Percentiles rank a stretch among this genome's conserved stretches.
These are phyloP conservation scores for Suhomyces atakaporum DNA, from an alignment of 1,139 yeast genomes.

Conservation along the genomic window DNA sequence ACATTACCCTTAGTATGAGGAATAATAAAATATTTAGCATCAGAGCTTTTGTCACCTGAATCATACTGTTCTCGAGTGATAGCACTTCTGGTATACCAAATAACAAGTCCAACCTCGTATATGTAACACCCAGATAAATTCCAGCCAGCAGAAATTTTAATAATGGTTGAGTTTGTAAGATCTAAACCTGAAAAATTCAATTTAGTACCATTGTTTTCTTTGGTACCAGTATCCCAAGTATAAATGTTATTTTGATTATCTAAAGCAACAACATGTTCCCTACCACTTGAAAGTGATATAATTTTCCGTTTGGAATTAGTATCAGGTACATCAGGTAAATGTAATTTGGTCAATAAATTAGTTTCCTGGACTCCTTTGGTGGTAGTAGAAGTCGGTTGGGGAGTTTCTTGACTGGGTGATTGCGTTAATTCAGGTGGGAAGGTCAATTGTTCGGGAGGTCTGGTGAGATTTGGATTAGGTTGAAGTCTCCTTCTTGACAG, in stretches of 20 bases:
- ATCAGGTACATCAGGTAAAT: constrained; percentile 22
- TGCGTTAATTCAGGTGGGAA: constrained; percentile 13
- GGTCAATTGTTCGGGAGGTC: constrained; percentile 11
- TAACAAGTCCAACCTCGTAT: constrained; percentile 54
- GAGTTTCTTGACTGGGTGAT: not conserved
- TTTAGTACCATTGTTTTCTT: constrained; percentile 47
- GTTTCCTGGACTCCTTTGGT: constrained; percentile 25
- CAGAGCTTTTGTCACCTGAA: constrained; percentile 18
- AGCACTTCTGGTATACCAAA: constrained; percentile 56
- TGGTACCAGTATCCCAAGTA: constrained; percentile 63
- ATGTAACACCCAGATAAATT: constrained; percentile 55
- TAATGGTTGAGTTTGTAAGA: constrained; percentile 20
- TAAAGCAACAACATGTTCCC: constrained; percentile 66
- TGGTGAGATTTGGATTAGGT: constrained; percentile 17
- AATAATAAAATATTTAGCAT: constrained; percentile 44
- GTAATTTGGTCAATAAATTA: constrained; percentile 31
- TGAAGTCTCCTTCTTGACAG: constrained; percentile 16
- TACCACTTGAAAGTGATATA: constrained; percentile 59
- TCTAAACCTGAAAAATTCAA: constrained; percentile 39
- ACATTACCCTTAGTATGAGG: constrained; percentile 43
- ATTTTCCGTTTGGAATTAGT: constrained; percentile 28
- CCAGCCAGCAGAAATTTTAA: constrained; percentile 72
- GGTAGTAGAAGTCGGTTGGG: not conserved
- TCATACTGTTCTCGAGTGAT: constrained; percentile 27
- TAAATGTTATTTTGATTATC: constrained; percentile 54